Percentiles rank a stretch among this genome's conserved stretches.
Evolutionary conservation across 2,329 filamentous ascomycete genomes (phyloP).

Genomic region (Aspergillus sp.): DNA sequence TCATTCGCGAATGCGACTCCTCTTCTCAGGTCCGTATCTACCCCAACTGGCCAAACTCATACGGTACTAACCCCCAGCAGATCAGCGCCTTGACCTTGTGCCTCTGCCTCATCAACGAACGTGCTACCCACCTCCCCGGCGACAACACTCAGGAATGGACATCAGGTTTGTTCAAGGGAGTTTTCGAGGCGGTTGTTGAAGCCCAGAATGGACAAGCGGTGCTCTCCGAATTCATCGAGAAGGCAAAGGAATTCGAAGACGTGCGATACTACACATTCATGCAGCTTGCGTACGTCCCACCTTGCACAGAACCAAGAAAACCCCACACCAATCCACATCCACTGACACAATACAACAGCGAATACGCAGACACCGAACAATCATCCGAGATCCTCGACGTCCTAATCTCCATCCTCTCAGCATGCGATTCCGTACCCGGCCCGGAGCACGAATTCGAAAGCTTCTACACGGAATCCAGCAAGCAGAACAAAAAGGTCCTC

Average conservation of each 20-base stretch:
- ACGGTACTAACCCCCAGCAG: conserved; percentile 37
- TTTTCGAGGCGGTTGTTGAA: conserved; percentile 65
- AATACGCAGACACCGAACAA: conserved; percentile 34
- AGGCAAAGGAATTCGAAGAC: conserved; percentile 78
- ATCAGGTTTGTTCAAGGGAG: conserved; percentile 63
- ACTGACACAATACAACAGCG: conserved; percentile 26
- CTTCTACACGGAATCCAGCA: conserved; percentile 52
- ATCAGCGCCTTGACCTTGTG: conserved; percentile 72
- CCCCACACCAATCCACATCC: background rate
- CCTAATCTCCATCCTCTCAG: conserved; percentile 41
- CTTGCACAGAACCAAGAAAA: background rate
- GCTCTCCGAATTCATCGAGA: conserved; percentile 72
- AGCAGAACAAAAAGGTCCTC: conserved; percentile 68
- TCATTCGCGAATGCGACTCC: conserved; percentile 63
- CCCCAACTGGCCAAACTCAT: background rate
- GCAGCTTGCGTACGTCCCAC: conserved; percentile 62
- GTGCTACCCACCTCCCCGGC: conserved; percentile 64
- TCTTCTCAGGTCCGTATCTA: conserved; percentile 49
- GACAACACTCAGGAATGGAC: conserved; percentile 70
- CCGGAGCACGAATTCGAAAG: conserved; percentile 39
- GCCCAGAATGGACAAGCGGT: conserved; percentile 59
- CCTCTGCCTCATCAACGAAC: conserved; percentile 82
- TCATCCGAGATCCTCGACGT: conserved; percentile 35
- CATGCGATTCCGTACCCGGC: conserved; percentile 67
- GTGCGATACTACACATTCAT: conserved; percentile 80